A percentile compares a stretch with the other conserved stretches of the same genome.
These are phyloP conservation scores for Boletus rubescentipes DNA, from an alignment of 768 basidiomycete species.

Conservation along the genomic window DNA sequence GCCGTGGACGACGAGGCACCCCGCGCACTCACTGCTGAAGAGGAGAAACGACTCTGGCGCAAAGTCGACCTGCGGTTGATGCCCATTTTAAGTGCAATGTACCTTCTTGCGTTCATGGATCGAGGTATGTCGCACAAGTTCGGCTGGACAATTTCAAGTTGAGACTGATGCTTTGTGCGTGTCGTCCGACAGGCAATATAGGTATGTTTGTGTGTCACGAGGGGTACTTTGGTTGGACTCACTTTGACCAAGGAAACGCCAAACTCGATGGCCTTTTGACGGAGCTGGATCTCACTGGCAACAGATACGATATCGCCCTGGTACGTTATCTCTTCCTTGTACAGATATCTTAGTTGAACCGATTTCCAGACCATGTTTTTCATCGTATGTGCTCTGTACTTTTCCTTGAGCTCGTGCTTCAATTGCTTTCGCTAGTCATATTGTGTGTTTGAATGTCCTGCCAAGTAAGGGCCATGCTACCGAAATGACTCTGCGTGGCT, in stretches of 20 bases:
- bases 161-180: not conserved
- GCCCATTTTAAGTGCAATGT: constrained; percentile 59
- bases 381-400: constrained; percentile 44
- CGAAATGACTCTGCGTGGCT: not conserved
- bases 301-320: constrained; percentile 65
- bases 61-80: constrained; percentile 59
- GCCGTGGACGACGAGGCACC: not conserved
- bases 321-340: constrained; percentile 33
- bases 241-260: constrained; percentile 49
- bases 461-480: constrained; percentile 45
- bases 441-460: constrained; percentile 58
- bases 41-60: constrained; percentile 54
- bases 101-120: constrained; percentile 64
- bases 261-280: constrained; percentile 59
- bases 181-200: constrained; percentile 47
- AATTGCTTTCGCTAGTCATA: constrained; percentile 19
- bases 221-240: not conserved
- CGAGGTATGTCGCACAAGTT: constrained; percentile 40
- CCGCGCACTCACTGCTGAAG: constrained; percentile 24
- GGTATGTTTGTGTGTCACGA: constrained; percentile 34
- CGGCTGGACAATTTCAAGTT: not conserved
- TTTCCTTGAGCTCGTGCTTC: not conserved
- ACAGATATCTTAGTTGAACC: not conserved
- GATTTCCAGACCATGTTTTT: constrained; percentile 62
- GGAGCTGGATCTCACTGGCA: constrained; percentile 55